A percentile compares a stretch with the other conserved stretches of the same genome.
Conservation (phyloP, 2,329 filamentous ascomycete species). For the Thelonectria olida region DNA sequence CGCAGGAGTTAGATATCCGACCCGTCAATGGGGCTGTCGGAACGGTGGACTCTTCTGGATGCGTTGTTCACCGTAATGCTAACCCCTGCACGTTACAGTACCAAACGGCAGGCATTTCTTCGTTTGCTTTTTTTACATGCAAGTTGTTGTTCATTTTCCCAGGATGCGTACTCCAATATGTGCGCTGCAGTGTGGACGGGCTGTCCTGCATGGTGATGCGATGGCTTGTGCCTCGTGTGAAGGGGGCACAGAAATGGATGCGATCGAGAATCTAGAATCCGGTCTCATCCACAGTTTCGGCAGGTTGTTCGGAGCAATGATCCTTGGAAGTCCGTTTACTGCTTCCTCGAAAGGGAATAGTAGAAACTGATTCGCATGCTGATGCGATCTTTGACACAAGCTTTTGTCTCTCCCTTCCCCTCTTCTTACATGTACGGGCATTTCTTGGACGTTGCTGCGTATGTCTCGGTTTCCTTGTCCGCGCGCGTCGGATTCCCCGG, state of each 20-base stretch:
- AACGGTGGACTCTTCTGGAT: constrained; percentile 8
- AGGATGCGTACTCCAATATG: background rate
- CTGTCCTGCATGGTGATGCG: background rate
- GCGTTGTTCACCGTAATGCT: constrained; percentile 3
- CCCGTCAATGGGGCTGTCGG: background rate
- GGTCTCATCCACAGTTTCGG: constrained; percentile 25
- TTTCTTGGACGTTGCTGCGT: too few relatives aligned
- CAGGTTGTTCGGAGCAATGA: constrained; percentile 24
- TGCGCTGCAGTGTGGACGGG: background rate
- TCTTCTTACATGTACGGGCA: background rate
- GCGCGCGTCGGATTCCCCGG: constrained; percentile 18
- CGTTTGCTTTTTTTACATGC: background rate
- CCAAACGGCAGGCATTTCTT: constrained; percentile 7
- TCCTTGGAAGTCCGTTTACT: constrained; percentile 7
- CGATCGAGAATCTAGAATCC: background rate
- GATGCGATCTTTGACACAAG: constrained; percentile 28
- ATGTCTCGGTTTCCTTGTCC: background rate
- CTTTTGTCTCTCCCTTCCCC: background rate
- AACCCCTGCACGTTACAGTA: constrained; percentile 11
- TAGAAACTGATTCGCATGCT: constrained; percentile 17
- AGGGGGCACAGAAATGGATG: background rate
- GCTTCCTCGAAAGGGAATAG: background rate
- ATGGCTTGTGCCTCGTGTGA: background rate
- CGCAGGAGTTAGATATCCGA: constrained; percentile 9
- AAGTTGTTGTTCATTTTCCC: background rate